Percentiles rank a stretch among this genome's conserved stretches.
These are phyloP conservation scores for Pyrenochaeta sp. DNA, from an alignment of 2,329 filamentous ascomycete species.

Conservation along the genomic window DNA sequence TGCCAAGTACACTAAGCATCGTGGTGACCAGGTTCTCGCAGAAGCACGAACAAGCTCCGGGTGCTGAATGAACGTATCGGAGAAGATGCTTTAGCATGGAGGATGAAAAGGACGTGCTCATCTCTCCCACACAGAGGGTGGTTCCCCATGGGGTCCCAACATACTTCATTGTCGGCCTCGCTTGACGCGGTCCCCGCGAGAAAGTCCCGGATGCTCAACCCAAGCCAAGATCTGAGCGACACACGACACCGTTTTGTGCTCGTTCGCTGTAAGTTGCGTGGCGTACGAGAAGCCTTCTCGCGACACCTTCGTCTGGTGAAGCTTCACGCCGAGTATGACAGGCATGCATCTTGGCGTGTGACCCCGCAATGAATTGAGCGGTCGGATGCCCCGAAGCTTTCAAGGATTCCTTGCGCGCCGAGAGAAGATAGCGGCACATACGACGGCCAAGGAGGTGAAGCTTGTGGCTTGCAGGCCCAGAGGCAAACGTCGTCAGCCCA, in stretches of 20 bases:
- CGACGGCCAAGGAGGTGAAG: conserved; percentile 39
- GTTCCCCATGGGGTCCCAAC: conserved; percentile 36
- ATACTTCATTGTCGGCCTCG: not conserved
- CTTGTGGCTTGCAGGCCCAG: conserved; percentile 37
- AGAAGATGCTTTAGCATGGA: conserved; percentile 7
- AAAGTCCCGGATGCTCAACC: not conserved
- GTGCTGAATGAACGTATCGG: conserved; percentile 26
- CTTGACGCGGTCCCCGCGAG: not conserved
- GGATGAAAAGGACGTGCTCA: conserved; percentile 25
- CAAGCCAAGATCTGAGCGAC: not conserved
- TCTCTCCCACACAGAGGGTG: conserved; percentile 19
- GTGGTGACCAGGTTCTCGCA: conserved; percentile 18
- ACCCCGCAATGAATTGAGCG: conserved; percentile 23
- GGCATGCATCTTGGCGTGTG: conserved; percentile 38
- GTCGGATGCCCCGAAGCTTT: conserved; percentile 30
- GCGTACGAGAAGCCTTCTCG: conserved; percentile 35
- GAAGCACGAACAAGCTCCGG: conserved; percentile 24
- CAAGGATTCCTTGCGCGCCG: conserved; percentile 27
- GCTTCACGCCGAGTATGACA: conserved; percentile 31
- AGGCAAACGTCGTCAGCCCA: conserved; percentile 37
- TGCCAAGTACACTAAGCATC: conserved; percentile 42
- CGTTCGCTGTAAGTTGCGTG: conserved; percentile 28
- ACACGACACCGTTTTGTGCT: conserved; percentile 6
- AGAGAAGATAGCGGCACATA: conserved; percentile 28
- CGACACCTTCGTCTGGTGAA: conserved; percentile 27